Evolutionary conservation across 2,329 filamentous ascomycete species (phyloP).

Genomic region (Fusarium camptoceras): DNA sequence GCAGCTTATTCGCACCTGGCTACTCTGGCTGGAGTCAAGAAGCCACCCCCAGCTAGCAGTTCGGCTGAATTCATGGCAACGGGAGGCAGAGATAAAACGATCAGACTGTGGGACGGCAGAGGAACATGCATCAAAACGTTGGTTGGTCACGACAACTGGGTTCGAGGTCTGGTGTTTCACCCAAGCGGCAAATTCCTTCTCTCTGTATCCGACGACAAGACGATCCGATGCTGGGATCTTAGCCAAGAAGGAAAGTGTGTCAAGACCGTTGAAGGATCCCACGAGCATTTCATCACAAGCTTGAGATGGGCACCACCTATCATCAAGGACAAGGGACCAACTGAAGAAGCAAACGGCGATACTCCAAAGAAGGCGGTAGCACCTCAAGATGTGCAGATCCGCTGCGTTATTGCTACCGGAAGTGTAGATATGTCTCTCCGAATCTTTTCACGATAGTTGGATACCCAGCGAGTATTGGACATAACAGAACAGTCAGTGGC

Average conservation of each 20-base stretch:
- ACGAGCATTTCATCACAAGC: conserved; percentile 87
- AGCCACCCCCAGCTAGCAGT: conserved; percentile 77
- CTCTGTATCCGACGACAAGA: conserved; percentile 89
- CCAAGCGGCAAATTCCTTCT: conserved; percentile 92
- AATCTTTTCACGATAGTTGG: conserved; percentile 71
- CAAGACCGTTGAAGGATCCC: conserved; percentile 80
- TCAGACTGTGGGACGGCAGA: conserved; percentile 87
- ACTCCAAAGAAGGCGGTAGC: conserved; percentile 38
- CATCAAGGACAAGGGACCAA: conserved; percentile 37
- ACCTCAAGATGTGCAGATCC: conserved; percentile 70
- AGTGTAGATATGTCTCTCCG: conserved; percentile 73
- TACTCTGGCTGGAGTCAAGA: conserved; percentile 83
- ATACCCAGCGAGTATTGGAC: conserved; percentile 34
- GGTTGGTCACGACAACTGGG: conserved; percentile 93
- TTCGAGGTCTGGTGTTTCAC: conserved; percentile 87
- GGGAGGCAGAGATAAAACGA: conserved; percentile 89
- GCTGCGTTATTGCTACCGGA: conserved; percentile 88
- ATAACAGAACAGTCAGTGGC: conserved; percentile 1
- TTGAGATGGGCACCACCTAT: conserved; percentile 82
- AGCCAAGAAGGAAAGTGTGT: conserved; percentile 91
- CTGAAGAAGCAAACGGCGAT: conserved; percentile 37
- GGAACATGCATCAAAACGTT: conserved; percentile 88
- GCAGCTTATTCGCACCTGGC: conserved; percentile 82
- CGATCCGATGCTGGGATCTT: conserved; percentile 92
- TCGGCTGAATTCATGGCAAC: conserved; percentile 91